Base-by-base conservation (phyloP, 176 grass and related monocot genomes). In the Thinopyrum elongatum region DNA sequence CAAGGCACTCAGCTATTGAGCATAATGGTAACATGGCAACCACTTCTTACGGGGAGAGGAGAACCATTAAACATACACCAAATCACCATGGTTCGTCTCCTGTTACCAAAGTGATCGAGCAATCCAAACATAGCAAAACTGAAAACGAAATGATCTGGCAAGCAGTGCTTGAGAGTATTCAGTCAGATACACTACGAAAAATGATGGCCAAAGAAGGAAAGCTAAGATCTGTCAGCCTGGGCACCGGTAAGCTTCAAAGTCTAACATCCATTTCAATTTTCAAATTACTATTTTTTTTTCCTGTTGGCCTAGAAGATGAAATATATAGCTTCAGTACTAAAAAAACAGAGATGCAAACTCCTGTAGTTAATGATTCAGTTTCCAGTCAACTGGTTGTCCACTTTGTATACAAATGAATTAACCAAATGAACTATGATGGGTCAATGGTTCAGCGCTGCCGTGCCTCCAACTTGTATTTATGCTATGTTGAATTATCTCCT, bases 131-230 rank as follows among this genome's bases (percentile, higher is more conserved):
- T 81, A 67, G 25, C 21, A 93, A 87, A 88, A 71, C 61, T 0
- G 84, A 98, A 89, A 95, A 79, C 74, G 92, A 91, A 65, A 87
- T 91, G 35, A 96, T 99, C 29, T 99, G 97, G 97, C 85, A 90
- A 84, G 92, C 90, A 80, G 94, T 94, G 51, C 90, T 99, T 76
- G 89, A 93, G 64, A 87, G 85, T 89, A 89, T 99, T 89, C 90
- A 91, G 80, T 96, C 92, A 39, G 88, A 94, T 72, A 85, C 88
- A 41, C 80, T 99, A 68, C 92, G 85, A 87, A 90, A 91, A 89
- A 96, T 96, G 83, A 94, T 99, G 92, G 86, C 82, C 74, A 88
- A 91, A 80, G 97, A 91, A 65, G 97, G 89, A 59, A 99, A 85
- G 87, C 80, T 96, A 72, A 68, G 63, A 51, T 99, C 94, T 14